A percentile compares a stretch with the other conserved stretches of the same genome.
phyloP scores from a whole-genome alignment of 2,329 filamentous ascomycete species.

The Cryphonectria radicalis region DNA sequence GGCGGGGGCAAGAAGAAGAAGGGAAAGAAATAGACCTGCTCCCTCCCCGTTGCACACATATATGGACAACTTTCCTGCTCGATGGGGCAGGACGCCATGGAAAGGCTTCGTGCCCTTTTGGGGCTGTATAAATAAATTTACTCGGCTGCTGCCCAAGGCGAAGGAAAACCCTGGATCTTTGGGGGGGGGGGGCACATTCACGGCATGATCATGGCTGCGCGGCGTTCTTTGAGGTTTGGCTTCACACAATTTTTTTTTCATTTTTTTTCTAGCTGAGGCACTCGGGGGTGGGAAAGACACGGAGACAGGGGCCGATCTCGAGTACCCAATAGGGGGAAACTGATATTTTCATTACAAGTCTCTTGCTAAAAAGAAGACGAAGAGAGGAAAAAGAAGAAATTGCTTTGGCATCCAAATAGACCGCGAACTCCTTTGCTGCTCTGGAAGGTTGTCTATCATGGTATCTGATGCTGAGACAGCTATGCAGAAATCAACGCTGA shows the following conservation, averaged over 20 bases:
- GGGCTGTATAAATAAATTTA: constrained; percentile 22
- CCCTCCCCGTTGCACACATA: not conserved
- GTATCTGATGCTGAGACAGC: constrained; percentile 6
- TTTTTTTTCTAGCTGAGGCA: constrained; percentile 1
- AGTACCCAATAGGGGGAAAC: not conserved
- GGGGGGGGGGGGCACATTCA: constrained; percentile 13
- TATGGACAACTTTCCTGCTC: not conserved
- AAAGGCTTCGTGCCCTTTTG: not conserved
- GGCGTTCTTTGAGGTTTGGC: constrained; percentile 25
- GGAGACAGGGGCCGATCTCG: not conserved
- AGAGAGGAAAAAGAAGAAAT: not conserved
- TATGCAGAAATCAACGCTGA: constrained; percentile 12
- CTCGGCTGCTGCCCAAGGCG: constrained; percentile 11
- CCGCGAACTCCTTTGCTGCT: constrained; percentile 26
- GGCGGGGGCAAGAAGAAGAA: constrained; percentile 63
- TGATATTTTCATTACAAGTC: not conserved
- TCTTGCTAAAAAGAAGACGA: not conserved
- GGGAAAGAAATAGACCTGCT: constrained; percentile 58
- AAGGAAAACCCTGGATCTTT: constrained; percentile 1
- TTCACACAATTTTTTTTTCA: constrained; percentile 7
- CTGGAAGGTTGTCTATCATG: constrained; percentile 6
- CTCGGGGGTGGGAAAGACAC: not conserved
- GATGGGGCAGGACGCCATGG: not conserved
- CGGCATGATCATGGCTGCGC: constrained; percentile 28
- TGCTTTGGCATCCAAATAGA: constrained; percentile 2